phyloP scores from a whole-genome alignment of 78 protist genomes.

The Tieghemostelium lacteum region DNA sequence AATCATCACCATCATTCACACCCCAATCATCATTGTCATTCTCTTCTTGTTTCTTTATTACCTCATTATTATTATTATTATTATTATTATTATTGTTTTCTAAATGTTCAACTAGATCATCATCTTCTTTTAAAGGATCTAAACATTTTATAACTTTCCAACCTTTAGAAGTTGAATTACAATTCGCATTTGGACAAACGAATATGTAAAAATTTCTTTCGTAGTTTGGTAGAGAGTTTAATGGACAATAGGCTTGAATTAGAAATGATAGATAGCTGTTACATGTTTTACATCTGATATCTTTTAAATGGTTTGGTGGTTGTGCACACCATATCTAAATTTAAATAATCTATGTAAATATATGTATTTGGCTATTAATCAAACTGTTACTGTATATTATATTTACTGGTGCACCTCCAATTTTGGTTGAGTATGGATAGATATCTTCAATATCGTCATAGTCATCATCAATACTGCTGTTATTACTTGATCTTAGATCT shows the following conservation, averaged over 20 bases:
- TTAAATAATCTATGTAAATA: neutral
- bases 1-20: slow-evolving; percentile 35
- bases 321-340: slow-evolving; percentile 48
- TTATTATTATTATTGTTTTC: neutral
- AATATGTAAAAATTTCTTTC: slow-evolving; percentile 67
- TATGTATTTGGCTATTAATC: no score
- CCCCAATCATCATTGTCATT: slow-evolving; percentile 66
- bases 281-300: slow-evolving; percentile 43
- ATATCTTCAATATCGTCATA: slow-evolving; percentile 6
- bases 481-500: neutral
- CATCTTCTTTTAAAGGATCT: slow-evolving; percentile 40
- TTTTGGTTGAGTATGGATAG: slow-evolving; percentile 37
- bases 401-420: slow-evolving; percentile 75
- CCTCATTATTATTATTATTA: neutral
- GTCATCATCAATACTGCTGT: neutral
- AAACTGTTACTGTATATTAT: neutral
- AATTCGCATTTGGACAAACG: slow-evolving; percentile 24
- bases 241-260: slow-evolving; percentile 54
- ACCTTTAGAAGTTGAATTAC: slow-evolving; percentile 30
- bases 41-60: neutral
- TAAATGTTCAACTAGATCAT: neutral
- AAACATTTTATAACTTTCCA: slow-evolving; percentile 43
- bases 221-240: slow-evolving; percentile 27
- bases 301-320: slow-evolving; percentile 47
- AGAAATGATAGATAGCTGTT: slow-evolving; percentile 16